phyloP scores from a whole-genome alignment of 2,329 filamentous ascomycete genomes.

The Calonectria honghensis region DNA sequence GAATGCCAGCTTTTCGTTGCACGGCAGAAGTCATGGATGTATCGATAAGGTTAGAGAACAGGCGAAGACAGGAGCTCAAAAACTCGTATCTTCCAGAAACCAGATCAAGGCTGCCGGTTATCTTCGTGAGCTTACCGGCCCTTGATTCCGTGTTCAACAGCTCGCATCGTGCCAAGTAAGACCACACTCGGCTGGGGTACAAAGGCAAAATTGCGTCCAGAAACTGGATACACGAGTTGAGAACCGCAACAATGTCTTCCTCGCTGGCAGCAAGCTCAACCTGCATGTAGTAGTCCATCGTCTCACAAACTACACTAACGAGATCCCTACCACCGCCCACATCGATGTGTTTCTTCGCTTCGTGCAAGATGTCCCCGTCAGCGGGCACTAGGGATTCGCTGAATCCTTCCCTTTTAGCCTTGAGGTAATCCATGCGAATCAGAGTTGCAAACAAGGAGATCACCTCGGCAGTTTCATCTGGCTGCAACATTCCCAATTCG shows the following conservation, averaged over 20 bases:
- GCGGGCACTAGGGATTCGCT: constrained; percentile 58
- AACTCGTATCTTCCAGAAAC: constrained; percentile 85
- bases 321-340: constrained; percentile 80
- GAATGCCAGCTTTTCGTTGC: constrained; percentile 76
- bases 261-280: constrained; percentile 75
- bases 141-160: constrained; percentile 86
- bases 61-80: constrained; percentile 80
- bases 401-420: constrained; percentile 52
- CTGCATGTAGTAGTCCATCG: constrained; percentile 83
- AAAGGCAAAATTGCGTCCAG: constrained; percentile 82
- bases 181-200: constrained; percentile 92
- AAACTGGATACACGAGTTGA: constrained; percentile 85
- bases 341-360: constrained; percentile 71
- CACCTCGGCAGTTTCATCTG: constrained; percentile 81
- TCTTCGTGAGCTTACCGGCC: constrained; percentile 83
- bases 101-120: constrained; percentile 89
- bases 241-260: constrained; percentile 78
- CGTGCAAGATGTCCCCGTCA: constrained; percentile 70
- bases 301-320: constrained; percentile 86
- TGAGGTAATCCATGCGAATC: constrained; percentile 72
- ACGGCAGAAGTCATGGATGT: constrained; percentile 83
- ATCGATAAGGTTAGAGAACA: constrained; percentile 85
- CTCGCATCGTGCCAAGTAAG: constrained; percentile 87
- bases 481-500: constrained; percentile 72
- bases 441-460: constrained; percentile 84